Evolutionary conservation across 495 filamentous ascomycete species (phyloP), one percentile per base, ranked within the genome.

Genomic region (Annulohypoxylon maeteangense): DNA sequence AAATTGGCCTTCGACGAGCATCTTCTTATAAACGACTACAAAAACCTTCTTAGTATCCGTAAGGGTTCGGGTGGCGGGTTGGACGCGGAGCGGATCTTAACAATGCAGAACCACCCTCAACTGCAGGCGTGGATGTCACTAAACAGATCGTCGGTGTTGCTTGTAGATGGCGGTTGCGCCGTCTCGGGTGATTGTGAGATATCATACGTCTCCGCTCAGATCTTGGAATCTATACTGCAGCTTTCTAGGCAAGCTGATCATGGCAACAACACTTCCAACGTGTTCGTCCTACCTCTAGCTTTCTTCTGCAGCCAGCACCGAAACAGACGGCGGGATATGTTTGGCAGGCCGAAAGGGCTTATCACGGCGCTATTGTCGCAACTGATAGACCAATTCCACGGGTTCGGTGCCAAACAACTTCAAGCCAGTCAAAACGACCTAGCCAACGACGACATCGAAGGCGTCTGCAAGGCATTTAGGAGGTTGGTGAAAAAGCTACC

Each of bases 251-350:
- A 40, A 22, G 16, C 34, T 34, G 14, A 12, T 4, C 2, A 56
- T 3, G 2, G 20, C 1, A 34, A 34, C 8, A 32, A 7, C 11
- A 23, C 20, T 20, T 25, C 20, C 6, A 34, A n/a, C 6, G 54
- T 58, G 34, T n/a, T 27, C 34, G 36, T 58, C 32, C 12, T 25
- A 40, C 54, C 54, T n/a, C 20, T 58, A 3, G 54, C 34, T 23
- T 58, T 58, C 32, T 58, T 58, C n/a, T 58, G 54, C n/a, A 58
- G 54, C 22, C 54, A 12, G 36, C 54, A 58, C 20, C 54, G 54
- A 20, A 58, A 58, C 6, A 23, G 54, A 58, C 34, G 54, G 12
- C 32, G 54, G 31, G 54, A 58, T 34, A 42, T 14, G 2, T 40
- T 58, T 42, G 54, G 16, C 11, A 58, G 32, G 25, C 54, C 54